Base-by-base conservation (phyloP, 768 basidiomycete genomes). In the Russula abietina region DNA sequence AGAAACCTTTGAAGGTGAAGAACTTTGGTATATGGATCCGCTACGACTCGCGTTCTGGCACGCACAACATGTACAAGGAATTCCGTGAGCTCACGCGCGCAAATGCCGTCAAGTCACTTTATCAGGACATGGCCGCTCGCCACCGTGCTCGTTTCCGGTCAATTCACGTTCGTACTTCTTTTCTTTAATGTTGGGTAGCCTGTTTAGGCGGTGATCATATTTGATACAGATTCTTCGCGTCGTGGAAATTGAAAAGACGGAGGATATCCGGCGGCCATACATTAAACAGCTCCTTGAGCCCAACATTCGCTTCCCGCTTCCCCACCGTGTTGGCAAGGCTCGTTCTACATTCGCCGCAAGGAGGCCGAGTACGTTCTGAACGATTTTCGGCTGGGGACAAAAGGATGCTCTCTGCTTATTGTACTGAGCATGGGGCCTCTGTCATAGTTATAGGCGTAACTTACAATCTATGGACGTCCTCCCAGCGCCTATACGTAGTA, bases 61-160 rank as follows among this genome's bases (percentile, higher is more conserved):
- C 97, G 51, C 97, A 98, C 88, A 99, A 99, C 87, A 96, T 98
- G 94, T 97, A 97, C 90, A 95, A 95, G 85, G 90, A 92, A 78
- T 98, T 92, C 89, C 92, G 94, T 73, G 96, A 98, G 71, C 88
- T 99, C 70, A 83, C 83, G 70, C 88, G 97, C 68, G 88, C 92
- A 64, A 95, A 92, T 74, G 96, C 97, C 61, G 97, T 98, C 75
- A 94, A 91, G 83, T 82, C 87, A 70, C 78, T 98, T 75, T 98
- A 98, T 86, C 96, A 98, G 80, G 96, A 98, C 79, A 98, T 99
- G 96, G 93, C 97, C 71, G 94, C 97, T 66, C 85, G 95, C 69
- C 96, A 99, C 78, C 93, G 96, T 79, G 97, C 97, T 68, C 93
- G 97, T 75, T 98, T 98, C 88, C 85, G 96, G 78, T 98, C 93